These are phyloP conservation scores for Phytophthora cajani DNA, from an alignment of 352 stramenopile species.

Conservation along the genomic window DNA sequence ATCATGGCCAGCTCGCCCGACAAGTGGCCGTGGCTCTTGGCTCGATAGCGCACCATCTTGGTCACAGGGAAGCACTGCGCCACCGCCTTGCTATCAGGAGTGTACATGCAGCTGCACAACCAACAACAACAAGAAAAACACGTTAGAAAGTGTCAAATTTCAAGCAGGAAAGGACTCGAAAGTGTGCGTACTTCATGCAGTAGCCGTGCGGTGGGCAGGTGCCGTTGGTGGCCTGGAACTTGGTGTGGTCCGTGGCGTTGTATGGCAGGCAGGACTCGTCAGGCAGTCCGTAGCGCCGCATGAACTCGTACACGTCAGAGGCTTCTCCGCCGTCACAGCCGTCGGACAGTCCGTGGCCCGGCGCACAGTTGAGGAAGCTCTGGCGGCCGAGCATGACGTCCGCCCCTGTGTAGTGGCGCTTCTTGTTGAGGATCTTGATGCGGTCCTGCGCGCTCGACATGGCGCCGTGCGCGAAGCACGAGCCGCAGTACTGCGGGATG, in stretches of 20 bases:
- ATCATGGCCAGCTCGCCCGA: conserved; percentile 83
- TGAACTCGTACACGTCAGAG: conserved; percentile 83
- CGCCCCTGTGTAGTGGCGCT: conserved; percentile 57
- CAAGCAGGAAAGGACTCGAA: neutral
- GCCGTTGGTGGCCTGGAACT: conserved; percentile 68
- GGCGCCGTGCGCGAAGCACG: conserved; percentile 81
- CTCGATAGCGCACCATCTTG: conserved; percentile 82
- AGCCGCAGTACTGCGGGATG: conserved; percentile 88
- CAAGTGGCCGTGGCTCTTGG: conserved; percentile 74
- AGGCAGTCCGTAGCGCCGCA: conserved; percentile 71
- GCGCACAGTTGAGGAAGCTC: conserved; percentile 85
- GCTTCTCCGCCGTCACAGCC: conserved; percentile 80
- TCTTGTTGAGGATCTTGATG: conserved; percentile 85
- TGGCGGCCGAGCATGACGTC: conserved; percentile 85
- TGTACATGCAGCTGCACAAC: conserved; percentile 76
- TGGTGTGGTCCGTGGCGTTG: conserved; percentile 85
- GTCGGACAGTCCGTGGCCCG: conserved; percentile 66
- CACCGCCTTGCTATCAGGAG: conserved; percentile 48
- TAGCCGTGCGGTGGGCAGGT: conserved; percentile 79
- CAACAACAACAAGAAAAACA: neutral
- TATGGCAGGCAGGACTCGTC: conserved; percentile 86
- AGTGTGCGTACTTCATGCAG: conserved; percentile 78
- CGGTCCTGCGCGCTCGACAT: conserved; percentile 81
- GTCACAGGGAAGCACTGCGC: conserved; percentile 77
- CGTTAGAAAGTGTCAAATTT: too few relatives aligned